Base-by-base conservation (phyloP, 164 flowering plant species). In the Nelumbo lutea region DNA sequence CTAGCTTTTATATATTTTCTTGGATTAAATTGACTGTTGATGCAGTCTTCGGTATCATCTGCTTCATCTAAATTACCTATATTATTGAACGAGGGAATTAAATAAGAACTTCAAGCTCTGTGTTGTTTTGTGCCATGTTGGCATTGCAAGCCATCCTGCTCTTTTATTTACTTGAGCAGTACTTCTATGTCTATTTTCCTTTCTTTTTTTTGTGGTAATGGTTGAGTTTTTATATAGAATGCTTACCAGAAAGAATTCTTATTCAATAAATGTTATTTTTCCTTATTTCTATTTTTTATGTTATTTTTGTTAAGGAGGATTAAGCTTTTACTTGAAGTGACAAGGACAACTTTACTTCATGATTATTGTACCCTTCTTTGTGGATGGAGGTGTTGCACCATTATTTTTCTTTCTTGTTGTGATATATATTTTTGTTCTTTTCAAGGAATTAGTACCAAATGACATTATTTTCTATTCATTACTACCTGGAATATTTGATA, bases 41-140 rank as follows among this genome's bases (percentile, higher is more conserved):
- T 88, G 84, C 92, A 95, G 99, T 78, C 87, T 95, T 62, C 88
- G 99, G 43, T 95, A 95, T 77, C 98, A 95, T 84, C 88, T 95
- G 51, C 93, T 95, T 77, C 99, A 92, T 77, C 96, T 98, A 50
- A 98, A 95, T 64, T 95, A 92, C 79, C 74, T 95, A 44, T 95
- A 92, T 76, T 88, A 69, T 68, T 94, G 98, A 42, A 92, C 92
- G 68, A 86, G 90, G 73, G 98, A 92, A 75, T 75, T 95, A 79
- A 94, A 86, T 75, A 95, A 92, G 80, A 85, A 86, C 71, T 95
- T 81, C 82, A 90, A 85, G 81, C 94, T 95, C 64, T 90, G 94
- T 27, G 87, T 95, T 64, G 84, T 95, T 75, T 72, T 95, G 59
- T 95, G 99, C 77, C 97, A 95, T 79, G 86, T 92, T 77, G 99